Percentiles rank a stretch among this genome's conserved stretches.
Evolutionary conservation across 2,329 filamentous ascomycete genomes (phyloP).

Genomic region (Penicillium sclerotiorum): DNA sequence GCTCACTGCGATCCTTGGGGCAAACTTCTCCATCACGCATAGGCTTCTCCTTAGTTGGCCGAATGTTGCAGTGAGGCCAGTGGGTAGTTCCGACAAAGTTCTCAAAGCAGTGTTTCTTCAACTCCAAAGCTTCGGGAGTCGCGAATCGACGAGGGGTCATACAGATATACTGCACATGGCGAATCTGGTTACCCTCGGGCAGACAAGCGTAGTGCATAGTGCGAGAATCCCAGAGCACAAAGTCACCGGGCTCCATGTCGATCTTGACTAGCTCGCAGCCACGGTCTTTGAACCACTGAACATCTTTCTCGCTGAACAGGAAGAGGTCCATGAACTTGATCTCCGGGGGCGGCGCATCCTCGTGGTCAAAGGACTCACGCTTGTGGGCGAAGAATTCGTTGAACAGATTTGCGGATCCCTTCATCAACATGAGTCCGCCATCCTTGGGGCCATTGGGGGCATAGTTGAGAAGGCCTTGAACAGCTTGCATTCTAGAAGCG

Average conservation of each 20-base stretch:
- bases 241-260: slow-evolving; percentile 45
- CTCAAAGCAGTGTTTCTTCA: slow-evolving; percentile 40
- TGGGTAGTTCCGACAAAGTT: slow-evolving; percentile 41
- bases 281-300: slow-evolving; percentile 46
- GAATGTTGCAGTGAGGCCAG: slow-evolving; percentile 47
- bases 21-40: slow-evolving; percentile 41
- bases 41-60: slow-evolving; percentile 34
- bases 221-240: slow-evolving; percentile 52
- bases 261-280: slow-evolving; percentile 47
- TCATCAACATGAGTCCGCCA: slow-evolving; percentile 51
- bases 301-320: slow-evolving; percentile 46
- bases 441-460: slow-evolving; percentile 50
- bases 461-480: slow-evolving; percentile 51
- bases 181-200: slow-evolving; percentile 40
- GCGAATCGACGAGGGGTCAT: slow-evolving; percentile 43
- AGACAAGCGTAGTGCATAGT: slow-evolving; percentile 50
- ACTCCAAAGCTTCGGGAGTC: slow-evolving; percentile 32
- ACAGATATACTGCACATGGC: slow-evolving; percentile 42
- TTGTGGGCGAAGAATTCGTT: slow-evolving; percentile 50
- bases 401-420: slow-evolving; percentile 45
- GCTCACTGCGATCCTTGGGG: slow-evolving; percentile 40
- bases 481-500: slow-evolving; percentile 20
- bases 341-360: slow-evolving; percentile 23
- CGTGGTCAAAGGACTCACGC: slow-evolving; percentile 25
- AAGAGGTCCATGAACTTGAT: slow-evolving; percentile 45